Base-by-base conservation (phyloP, 441 rosid species). In the Breynia disticha region DNA sequence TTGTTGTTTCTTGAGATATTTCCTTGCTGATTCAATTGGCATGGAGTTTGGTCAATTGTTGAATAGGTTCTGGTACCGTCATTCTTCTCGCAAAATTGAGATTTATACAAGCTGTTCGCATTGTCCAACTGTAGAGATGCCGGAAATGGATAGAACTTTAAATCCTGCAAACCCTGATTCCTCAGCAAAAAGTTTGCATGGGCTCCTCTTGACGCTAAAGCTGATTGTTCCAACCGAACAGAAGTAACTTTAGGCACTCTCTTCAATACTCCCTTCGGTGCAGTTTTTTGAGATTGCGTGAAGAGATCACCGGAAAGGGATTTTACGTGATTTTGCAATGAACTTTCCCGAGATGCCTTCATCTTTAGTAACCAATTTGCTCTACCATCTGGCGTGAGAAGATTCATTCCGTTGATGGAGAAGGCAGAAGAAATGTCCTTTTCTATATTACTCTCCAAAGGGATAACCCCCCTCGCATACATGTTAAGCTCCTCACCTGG, bases 231-330 rank as follows among this genome's bases (percentile, higher is more conserved):
- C 56, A 63, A 42, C 19, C 39, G 57, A 56, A 46, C 52, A 59
- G 75, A 62, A 66, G 79, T 64, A 60, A 43, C 57, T 67, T 64
- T 80, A 7, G 83, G 79, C 56, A 65, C 67, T 46, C 75, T 67
- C 73, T 80, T 83, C 67, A 83, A 65, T 51, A 80, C 60, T 61
- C 90, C 87, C 70, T 77, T 81, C 19, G 82, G 78, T 41, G 69
- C 69, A 43, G 67, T 32, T n/a, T n/a, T n/a, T 62, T 67, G 80
- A 55, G 32, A 49, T 39, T 57, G 65, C 51, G 67, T 65, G 9
- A 39, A 35, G 21, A 50, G 14, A 42, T 60, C 69, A 59, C 52
- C 37, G 43, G 65, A 67, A 47, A 46, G 49, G 39, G 44, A 19
- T 60, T 69, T 68, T 43, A 59, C 61, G 49, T 51, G 68, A 57